These are phyloP conservation scores for Agaricus bisporus DNA, from an alignment of 768 basidiomycete genomes.

Conservation along the genomic window DNA sequence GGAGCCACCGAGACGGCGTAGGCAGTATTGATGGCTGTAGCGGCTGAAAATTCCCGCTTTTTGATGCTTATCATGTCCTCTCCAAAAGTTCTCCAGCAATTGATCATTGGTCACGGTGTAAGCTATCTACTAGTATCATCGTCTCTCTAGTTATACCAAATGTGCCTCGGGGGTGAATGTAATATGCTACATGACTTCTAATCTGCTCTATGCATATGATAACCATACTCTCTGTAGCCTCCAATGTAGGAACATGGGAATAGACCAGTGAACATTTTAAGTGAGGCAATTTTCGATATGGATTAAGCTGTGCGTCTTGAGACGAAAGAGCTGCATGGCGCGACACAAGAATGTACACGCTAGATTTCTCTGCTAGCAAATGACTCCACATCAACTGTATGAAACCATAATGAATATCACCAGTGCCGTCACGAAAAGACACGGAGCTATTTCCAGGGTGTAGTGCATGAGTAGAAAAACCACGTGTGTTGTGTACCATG, in stretches of 20 bases:
- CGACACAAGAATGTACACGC: background rate
- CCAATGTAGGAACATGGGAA: background rate
- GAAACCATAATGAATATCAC: background rate
- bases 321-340: background rate
- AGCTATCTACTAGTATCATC: background rate
- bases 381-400: background rate
- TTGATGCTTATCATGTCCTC: no score
- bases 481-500: background rate
- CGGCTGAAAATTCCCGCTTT: no score
- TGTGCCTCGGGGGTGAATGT: background rate
- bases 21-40: no score
- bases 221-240: background rate
- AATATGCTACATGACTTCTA: background rate
- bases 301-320: background rate
- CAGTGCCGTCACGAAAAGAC: background rate
- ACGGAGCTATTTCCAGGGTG: background rate
- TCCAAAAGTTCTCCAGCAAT: no score
- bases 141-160: background rate
- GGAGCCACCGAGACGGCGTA: no score
- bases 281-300: background rate
- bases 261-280: background rate
- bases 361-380: background rate
- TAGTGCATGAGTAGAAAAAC: background rate
- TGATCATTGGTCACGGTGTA: background rate
- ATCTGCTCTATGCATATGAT: background rate